Conservation (phyloP, 2,329 filamentous ascomycete genomes). For the Claviceps pusilla region DNA sequence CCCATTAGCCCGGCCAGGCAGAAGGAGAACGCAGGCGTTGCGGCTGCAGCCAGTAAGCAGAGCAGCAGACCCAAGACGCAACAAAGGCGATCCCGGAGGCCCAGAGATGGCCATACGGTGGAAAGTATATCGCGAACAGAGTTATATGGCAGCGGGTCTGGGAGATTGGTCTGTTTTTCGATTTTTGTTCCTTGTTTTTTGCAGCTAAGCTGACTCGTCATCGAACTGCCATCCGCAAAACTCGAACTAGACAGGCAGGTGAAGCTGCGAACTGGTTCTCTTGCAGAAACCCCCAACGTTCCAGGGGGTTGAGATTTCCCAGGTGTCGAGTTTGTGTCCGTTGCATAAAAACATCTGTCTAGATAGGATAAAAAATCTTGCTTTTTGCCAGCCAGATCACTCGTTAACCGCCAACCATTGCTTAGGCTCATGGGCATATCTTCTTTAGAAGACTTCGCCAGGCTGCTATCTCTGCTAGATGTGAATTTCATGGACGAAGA, state of each 20-base stretch:
- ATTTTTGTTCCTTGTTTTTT: background rate
- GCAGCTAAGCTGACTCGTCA: background rate
- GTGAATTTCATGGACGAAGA: background rate
- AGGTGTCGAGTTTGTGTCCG: background rate
- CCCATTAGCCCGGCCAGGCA: slow-evolving; percentile 57
- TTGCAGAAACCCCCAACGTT: background rate
- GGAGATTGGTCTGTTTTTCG: background rate
- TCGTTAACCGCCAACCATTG: slow-evolving; percentile 12
- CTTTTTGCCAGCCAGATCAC: background rate
- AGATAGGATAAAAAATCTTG: slow-evolving; percentile 4
- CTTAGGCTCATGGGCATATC: slow-evolving; percentile 38
- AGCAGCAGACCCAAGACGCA: slow-evolving; percentile 46
- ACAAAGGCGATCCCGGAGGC: slow-evolving; percentile 31
- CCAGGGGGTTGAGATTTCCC: background rate
- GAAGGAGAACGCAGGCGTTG: slow-evolving; percentile 62
- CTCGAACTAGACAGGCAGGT: background rate
- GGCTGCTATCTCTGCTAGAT: background rate
- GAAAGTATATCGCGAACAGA: slow-evolving; percentile 14
- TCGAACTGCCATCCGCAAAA: background rate
- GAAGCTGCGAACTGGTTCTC: background rate
- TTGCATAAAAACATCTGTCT: background rate
- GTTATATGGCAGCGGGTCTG: background rate
- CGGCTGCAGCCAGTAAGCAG: slow-evolving; percentile 48
- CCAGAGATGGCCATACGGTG: slow-evolving; percentile 57
- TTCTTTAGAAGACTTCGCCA: slow-evolving; percentile 25